These are phyloP conservation scores for Acacia crassicarpa DNA, from an alignment of 306 rosid genomes.

Conservation along the genomic window DNA sequence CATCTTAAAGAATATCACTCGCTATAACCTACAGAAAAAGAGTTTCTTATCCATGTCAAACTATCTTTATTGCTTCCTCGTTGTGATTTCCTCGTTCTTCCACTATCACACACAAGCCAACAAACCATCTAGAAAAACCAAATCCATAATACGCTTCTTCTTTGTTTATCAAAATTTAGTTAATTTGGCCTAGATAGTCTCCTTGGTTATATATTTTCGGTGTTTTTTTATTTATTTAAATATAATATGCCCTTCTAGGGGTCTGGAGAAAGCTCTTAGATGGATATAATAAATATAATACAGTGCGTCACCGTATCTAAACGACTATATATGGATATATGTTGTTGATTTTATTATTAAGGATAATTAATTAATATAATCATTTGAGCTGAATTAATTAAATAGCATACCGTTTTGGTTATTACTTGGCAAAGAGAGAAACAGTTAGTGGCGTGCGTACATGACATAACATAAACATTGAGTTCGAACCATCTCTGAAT, in stretches of 20 bases:
- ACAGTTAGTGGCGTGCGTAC: conserved; percentile 24
- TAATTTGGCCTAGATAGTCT: neutral
- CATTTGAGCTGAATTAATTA: neutral
- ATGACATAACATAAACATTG: neutral
- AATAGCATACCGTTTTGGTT: conserved; percentile 6
- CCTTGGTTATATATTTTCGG: neutral
- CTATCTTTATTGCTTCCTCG: neutral
- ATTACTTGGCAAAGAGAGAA: conserved; percentile 42
- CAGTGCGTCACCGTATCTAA: conserved; percentile 17
- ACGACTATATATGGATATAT: neutral
- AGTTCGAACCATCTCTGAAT: conserved; percentile 10
- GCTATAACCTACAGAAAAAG: conserved; percentile 15
- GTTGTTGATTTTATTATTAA: neutral
- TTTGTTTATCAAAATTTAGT: neutral
- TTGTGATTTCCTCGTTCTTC: neutral
- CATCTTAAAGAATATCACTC: too few species aligned
- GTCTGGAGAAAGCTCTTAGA: neutral
- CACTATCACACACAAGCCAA: neutral
- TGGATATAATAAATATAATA: neutral
- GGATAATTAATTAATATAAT: neutral
- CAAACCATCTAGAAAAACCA: neutral
- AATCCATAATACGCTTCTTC: neutral
- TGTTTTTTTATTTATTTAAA: neutral
- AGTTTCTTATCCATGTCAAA: neutral
- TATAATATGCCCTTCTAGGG: neutral